Conservation (phyloP, 257 asterid species). For the Penstemon newberryi region DNA sequence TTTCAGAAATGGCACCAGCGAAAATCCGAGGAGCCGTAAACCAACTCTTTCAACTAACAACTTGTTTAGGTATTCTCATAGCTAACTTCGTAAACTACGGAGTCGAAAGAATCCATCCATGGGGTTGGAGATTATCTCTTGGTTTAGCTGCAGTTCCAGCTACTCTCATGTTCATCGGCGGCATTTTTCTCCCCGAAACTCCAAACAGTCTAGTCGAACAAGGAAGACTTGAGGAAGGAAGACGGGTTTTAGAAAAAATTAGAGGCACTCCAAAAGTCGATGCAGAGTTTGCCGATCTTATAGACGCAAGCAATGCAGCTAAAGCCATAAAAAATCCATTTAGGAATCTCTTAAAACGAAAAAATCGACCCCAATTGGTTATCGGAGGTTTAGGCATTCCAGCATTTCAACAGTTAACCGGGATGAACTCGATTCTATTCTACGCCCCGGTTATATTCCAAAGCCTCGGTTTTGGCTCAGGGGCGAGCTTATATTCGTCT, state of each 20-base stretch:
- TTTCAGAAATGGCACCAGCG: constrained; percentile 84
- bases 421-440: constrained; percentile 73
- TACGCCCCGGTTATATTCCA: constrained; percentile 79
- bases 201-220: constrained; percentile 79
- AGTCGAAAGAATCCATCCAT: constrained; percentile 53
- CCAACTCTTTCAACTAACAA: constrained; percentile 71
- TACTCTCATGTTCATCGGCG: constrained; percentile 58
- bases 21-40: constrained; percentile 68
- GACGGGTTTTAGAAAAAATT: constrained; percentile 47
- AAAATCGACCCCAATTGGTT: constrained; percentile 63
- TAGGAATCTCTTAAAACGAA: constrained; percentile 49
- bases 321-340: constrained; percentile 61
- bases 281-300: constrained; percentile 62
- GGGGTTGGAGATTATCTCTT: constrained; percentile 80
- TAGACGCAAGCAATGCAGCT: constrained; percentile 65
- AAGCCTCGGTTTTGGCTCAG: constrained; percentile 75
- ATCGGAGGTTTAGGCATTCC: constrained; percentile 64
- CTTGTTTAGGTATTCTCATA: constrained; percentile 64
- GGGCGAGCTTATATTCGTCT: constrained; percentile 58
- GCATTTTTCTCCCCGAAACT: constrained; percentile 69
- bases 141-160: constrained; percentile 82
- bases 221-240: constrained; percentile 56
- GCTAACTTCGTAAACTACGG: constrained; percentile 69
- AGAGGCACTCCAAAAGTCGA: constrained; percentile 69
- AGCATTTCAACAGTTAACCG: constrained; percentile 78